Conservation (phyloP, 371 early-diverging fungal species). For the Rhizopus stolonifer region DNA sequence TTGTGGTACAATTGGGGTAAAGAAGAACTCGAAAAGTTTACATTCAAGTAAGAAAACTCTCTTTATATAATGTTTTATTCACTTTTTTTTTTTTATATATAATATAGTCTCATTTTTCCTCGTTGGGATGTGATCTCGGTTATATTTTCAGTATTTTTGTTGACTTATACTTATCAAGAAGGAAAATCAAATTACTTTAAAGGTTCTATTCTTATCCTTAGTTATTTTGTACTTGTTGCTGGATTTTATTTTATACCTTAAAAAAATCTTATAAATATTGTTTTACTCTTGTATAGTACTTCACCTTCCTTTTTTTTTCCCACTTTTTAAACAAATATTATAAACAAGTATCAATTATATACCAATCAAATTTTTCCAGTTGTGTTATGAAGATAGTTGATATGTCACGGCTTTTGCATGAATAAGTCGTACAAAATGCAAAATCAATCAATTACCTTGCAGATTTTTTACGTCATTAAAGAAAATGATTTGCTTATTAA, state of each 20-base stretch:
- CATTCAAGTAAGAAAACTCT: conserved; percentile 41
- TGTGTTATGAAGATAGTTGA: no score
- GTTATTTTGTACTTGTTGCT: conserved; percentile 81
- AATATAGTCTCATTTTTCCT: conserved; percentile 86
- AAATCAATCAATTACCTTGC: no score
- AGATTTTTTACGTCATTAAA: no score
- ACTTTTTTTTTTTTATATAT: neutral
- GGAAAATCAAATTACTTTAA: conserved; percentile 96
- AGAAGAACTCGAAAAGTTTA: conserved; percentile 32
- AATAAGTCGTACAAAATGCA: no score
- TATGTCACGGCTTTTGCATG: no score
- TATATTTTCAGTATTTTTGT: conserved; percentile 87
- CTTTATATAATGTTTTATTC: neutral
- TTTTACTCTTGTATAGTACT: no score
- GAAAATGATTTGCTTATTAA: no score
- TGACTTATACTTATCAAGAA: conserved; percentile 91
- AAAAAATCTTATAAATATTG: no score
- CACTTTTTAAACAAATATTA: no score
- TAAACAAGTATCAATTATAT: no score
- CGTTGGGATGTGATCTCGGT: conserved; percentile 89
- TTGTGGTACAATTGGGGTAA: conserved; percentile 63
- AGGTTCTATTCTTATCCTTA: conserved; percentile 85
- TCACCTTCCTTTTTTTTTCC: no score
- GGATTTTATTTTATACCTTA: conserved; percentile 79
- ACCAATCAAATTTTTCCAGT: no score